These are phyloP conservation scores for Noccaea caerulescens DNA, from an alignment of 345 rosid genomes.

Conservation along the genomic window DNA sequence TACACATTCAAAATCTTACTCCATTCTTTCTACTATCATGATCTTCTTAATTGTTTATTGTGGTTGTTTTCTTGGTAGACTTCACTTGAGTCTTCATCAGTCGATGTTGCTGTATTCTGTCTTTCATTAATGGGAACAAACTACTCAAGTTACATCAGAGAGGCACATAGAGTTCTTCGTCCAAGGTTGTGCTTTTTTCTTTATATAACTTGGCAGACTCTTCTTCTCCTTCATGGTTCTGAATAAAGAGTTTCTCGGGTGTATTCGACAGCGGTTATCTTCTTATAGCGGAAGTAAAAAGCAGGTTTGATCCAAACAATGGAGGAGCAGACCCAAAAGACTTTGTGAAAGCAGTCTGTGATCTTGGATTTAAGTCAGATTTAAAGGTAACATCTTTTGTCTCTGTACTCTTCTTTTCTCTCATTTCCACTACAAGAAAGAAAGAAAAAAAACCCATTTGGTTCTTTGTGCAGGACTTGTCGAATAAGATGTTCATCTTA, in stretches of 20 bases:
- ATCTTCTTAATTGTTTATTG: background rate
- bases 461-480: slow-evolving; percentile 63
- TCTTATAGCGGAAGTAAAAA: slow-evolving; percentile 94
- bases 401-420: background rate
- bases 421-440: slow-evolving; percentile 16
- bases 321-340: slow-evolving; percentile 87
- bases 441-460: background rate
- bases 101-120: slow-evolving; percentile 88
- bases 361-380: slow-evolving; percentile 68
- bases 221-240: background rate
- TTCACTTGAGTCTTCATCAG: slow-evolving; percentile 66
- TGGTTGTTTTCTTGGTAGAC: slow-evolving; percentile 51
- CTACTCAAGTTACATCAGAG: slow-evolving; percentile 71
- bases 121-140: slow-evolving; percentile 96
- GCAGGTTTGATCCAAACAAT: slow-evolving; percentile 88
- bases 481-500: slow-evolving; percentile 87
- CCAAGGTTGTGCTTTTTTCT: slow-evolving; percentile 56
- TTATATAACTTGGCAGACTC: background rate
- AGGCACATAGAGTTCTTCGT: slow-evolving; percentile 89
- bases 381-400: slow-evolving; percentile 51
- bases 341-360: slow-evolving; percentile 72
- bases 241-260: background rate
- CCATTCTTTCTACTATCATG: background rate
- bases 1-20: slow-evolving; percentile 41
- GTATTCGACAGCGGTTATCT: slow-evolving; percentile 75